Evolutionary conservation across 352 stramenopile species (phyloP).

Genomic region (Globisporangium radiosum): DNA sequence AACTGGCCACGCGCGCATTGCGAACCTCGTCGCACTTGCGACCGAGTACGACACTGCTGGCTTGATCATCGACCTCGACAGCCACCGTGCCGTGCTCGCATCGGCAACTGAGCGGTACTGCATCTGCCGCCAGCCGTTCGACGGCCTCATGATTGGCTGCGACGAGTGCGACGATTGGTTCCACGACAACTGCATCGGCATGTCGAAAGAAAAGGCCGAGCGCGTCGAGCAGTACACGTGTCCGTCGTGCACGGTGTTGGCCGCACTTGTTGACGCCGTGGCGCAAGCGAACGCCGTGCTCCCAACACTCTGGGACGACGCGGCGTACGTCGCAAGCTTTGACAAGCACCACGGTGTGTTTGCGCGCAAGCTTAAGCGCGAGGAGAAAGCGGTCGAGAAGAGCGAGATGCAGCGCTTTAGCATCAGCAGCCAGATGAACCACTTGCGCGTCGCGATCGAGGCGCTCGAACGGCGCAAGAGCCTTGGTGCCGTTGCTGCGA

Average conservation of each 20-base stretch:
- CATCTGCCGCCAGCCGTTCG: constrained; percentile 87
- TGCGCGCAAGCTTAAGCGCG: constrained; percentile 73
- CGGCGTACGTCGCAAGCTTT: constrained; percentile 78
- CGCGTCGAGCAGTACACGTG: constrained; percentile 96
- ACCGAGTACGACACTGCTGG: constrained; percentile 77
- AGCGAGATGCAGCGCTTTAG: constrained; percentile 72
- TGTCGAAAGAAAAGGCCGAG: constrained; percentile 91
- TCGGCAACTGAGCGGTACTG: constrained; percentile 90
- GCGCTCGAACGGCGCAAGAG: constrained; percentile 61
- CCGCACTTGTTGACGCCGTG: constrained; percentile 72
- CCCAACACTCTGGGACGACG: constrained; percentile 72
- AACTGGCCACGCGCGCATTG: constrained; percentile 68
- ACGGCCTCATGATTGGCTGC: constrained; percentile 87
- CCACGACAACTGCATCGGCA: constrained; percentile 85
- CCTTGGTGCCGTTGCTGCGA: not conserved
- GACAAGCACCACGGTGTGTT: constrained; percentile 76
- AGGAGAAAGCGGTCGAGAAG: constrained; percentile 80
- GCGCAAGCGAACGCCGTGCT: constrained; percentile 44
- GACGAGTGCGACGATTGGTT: constrained; percentile 89
- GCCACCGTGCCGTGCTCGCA: constrained; percentile 86
- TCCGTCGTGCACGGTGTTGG: constrained; percentile 89
- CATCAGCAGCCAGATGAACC: constrained; percentile 76
- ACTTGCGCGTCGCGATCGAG: constrained; percentile 64
- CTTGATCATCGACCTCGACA: constrained; percentile 81
- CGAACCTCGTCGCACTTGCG: constrained; percentile 53